Evolutionary conservation across 73 alveolate genomes (phyloP).

Genomic region (Symbiodinium pilosum): DNA sequence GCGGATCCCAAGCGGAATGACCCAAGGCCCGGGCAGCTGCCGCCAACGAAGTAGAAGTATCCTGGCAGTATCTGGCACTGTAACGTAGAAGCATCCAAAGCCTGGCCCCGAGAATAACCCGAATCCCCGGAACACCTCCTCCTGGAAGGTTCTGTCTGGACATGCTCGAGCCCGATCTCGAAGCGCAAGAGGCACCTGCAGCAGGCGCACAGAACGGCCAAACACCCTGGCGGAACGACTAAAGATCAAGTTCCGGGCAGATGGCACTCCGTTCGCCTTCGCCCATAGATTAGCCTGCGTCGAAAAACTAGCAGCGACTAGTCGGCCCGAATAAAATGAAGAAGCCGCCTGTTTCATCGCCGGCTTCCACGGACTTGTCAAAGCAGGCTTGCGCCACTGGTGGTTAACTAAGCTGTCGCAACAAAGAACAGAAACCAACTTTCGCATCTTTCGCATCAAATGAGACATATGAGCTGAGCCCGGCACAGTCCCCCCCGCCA

Average conservation of each 20-base stretch:
- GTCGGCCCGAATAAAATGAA: background rate
- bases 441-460: background rate
- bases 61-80: background rate
- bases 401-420: background rate
- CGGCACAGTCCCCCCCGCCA: background rate
- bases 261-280: background rate
- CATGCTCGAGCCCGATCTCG: background rate
- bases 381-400: background rate
- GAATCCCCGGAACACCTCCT: background rate
- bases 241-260: background rate
- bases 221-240: background rate
- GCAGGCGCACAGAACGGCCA: background rate
- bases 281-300: background rate
- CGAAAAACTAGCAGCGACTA: background rate
- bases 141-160: background rate
- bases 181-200: background rate
- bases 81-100: background rate
- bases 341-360: background rate
- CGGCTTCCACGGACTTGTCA: background rate
- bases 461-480: conserved; percentile 1
- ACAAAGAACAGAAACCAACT: background rate
- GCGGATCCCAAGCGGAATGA: too few relatives aligned
- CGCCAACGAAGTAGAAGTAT: too few relatives aligned
- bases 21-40: too few relatives aligned
- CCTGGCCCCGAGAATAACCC: background rate